These are phyloP conservation scores for Leccinum pallidistipes DNA, from an alignment of 1,284 basidiomycete genomes.

Conservation along the genomic window DNA sequence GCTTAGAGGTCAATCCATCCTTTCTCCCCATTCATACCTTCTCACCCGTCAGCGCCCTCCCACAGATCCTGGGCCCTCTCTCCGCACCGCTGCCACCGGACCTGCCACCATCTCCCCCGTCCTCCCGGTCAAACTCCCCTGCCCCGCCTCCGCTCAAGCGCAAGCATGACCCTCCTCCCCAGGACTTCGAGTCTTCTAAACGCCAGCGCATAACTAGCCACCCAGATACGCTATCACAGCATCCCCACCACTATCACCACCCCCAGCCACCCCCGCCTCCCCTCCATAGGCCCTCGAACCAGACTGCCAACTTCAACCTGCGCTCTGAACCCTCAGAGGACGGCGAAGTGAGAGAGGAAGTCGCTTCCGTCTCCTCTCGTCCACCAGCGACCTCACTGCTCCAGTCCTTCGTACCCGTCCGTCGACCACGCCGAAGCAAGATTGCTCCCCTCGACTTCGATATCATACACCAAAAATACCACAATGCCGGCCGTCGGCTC, in stretches of 20 bases:
- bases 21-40: conserved; percentile 1
- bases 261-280: conserved; percentile 25
- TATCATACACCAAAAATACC: conserved; percentile 61
- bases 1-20: conserved; percentile 49
- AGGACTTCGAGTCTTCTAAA: conserved; percentile 51
- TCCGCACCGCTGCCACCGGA: conserved; percentile 56
- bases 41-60: conserved; percentile 20
- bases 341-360: conserved; percentile 54
- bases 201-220: conserved; percentile 50
- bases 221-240: conserved; percentile 35
- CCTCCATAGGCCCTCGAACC: conserved; percentile 32
- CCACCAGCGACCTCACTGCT: conserved; percentile 34
- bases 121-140: conserved; percentile 63
- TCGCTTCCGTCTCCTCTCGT: conserved; percentile 25
- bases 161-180: conserved; percentile 48
- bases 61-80: conserved; percentile 60
- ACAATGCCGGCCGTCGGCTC: conserved; percentile 59
- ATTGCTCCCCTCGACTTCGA: conserved; percentile 47
- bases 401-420: conserved; percentile 55
- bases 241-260: conserved; percentile 33
- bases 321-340: conserved; percentile 57
- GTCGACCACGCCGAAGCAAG: conserved; percentile 61
- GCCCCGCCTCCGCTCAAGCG: conserved; percentile 53
- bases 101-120: conserved; percentile 66
- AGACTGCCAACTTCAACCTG: conserved; percentile 31